These are phyloP conservation scores for Psilocybe mexicana DNA, from an alignment of 1,284 basidiomycete species.

Conservation along the genomic window DNA sequence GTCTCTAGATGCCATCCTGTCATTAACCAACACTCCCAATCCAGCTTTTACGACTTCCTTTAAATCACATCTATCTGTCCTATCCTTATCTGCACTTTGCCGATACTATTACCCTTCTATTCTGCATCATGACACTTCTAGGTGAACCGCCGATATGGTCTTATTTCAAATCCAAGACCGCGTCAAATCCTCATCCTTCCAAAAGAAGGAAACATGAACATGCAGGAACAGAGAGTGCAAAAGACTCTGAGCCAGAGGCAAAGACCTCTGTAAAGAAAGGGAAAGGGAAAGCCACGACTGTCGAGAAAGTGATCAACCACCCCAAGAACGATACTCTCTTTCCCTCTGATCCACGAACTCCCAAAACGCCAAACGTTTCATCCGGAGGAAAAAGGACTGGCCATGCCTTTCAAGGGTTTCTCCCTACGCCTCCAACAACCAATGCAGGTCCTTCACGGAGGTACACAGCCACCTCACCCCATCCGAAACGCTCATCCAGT, in stretches of 20 bases:
- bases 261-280: background rate
- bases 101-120: too few species aligned
- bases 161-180: conserved; percentile 13
- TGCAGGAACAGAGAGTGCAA: background rate
- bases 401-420: background rate
- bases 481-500: too few species aligned
- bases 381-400: background rate
- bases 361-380: background rate
- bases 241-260: background rate
- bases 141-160: conserved; percentile 20
- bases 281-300: background rate
- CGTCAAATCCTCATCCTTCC: background rate
- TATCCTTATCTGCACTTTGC: too few species aligned
- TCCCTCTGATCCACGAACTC: background rate
- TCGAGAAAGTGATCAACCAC: background rate
- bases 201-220: conserved; percentile 1
- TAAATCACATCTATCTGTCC: too few species aligned
- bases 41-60: too few species aligned
- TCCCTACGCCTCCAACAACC: background rate
- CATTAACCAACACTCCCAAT: too few species aligned
- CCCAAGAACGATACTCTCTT: background rate
- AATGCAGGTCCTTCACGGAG: background rate
- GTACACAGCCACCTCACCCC: too few species aligned
- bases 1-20: too few species aligned
- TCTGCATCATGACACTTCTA: conserved; percentile 5